Evolutionary conservation across 495 filamentous ascomycete species (phyloP), one percentile per base, ranked within the genome.

Genomic region (Parathielavia hyrcaniae): DNA sequence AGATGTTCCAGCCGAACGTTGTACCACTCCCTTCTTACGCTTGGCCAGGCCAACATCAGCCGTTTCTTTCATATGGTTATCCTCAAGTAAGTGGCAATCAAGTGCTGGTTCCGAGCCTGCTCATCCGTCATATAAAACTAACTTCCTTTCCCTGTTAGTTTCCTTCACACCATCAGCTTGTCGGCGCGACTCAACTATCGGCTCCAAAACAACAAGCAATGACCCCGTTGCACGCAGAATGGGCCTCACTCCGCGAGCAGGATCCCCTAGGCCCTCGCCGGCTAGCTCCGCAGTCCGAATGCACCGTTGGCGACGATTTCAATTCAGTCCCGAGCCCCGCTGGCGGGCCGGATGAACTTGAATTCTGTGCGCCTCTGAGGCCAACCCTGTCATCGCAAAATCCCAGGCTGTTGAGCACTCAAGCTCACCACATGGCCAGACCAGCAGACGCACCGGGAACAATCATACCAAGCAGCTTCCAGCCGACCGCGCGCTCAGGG

Each of bases 291-390:
- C 56, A 47, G 1, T 30, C 40, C 0, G 48, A 39, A 6, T 36
- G 60, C 49, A 59, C 50, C 16, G 30, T 50, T 45, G 65, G 68
- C 7, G 67, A 70, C 36, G 67, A 70, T 32, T 67, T 63, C 7
- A 65, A 68, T 46, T 64, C 58, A 14, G 63, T 59, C 20, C 61
- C 40, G 50, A 61, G 57, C 22, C 40, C 57, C 26, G 57, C 63
- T 44, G 61, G 64, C 52, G 58, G 57, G 50, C 17, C 43, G 6
- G 65, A 67, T 11, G 62, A 64, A 1, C 20, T 59, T 11, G 62
- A 64, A 1, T 30, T 59, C 22, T 58, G 34, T 12, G 43, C 38
- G 6, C 58, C 55, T 9, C 26, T 50, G 16, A n/a, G n/a, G n/a
- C 44, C 62, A 19, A 35, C 48, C 13, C 51, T 50, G 54, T 19